Percentiles rank a stretch among this genome's conserved stretches.
These are phyloP conservation scores for Alternaria rosae DNA, from an alignment of 2,329 filamentous ascomycete species.

Conservation along the genomic window DNA sequence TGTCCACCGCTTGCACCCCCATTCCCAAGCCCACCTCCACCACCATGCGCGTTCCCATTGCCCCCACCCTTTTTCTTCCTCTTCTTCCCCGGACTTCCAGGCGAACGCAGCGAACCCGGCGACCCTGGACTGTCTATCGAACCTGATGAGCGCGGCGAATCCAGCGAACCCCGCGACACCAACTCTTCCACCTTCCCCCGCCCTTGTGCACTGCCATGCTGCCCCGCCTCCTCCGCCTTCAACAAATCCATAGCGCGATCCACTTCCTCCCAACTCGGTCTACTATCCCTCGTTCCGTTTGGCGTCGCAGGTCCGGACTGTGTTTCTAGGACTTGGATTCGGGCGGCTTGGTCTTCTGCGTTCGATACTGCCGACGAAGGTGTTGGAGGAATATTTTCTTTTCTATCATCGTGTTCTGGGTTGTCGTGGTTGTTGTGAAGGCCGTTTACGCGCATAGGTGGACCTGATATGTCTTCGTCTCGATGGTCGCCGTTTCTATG, in stretches of 20 bases:
- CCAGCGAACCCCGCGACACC: background rate
- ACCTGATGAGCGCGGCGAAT: background rate
- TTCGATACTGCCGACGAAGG: conserved; percentile 13
- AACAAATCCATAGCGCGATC: conserved; percentile 44
- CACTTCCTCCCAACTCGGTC: conserved; percentile 49
- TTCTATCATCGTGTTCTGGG: background rate
- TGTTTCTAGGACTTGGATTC: conserved; percentile 45
- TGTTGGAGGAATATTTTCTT: conserved; percentile 7
- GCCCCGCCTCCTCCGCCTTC: conserved; percentile 37
- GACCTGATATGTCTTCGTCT: background rate
- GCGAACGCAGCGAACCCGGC: background rate
- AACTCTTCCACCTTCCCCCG: conserved; percentile 1
- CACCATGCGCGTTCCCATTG: background rate
- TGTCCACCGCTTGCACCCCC: conserved; percentile 3
- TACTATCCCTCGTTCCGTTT: conserved; percentile 49
- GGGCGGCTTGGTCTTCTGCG: conserved; percentile 36
- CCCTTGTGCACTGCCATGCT: background rate
- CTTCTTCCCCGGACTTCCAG: background rate
- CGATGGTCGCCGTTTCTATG: conserved; percentile 27
- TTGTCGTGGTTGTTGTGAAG: background rate
- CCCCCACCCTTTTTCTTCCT: background rate
- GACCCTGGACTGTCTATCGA: background rate
- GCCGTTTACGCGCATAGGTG: conserved; percentile 14
- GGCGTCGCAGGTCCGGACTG: conserved; percentile 56
- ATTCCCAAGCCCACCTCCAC: background rate